These are phyloP conservation scores for Articulospora tetracladia DNA, from an alignment of 495 filamentous ascomycete species.

Conservation along the genomic window DNA sequence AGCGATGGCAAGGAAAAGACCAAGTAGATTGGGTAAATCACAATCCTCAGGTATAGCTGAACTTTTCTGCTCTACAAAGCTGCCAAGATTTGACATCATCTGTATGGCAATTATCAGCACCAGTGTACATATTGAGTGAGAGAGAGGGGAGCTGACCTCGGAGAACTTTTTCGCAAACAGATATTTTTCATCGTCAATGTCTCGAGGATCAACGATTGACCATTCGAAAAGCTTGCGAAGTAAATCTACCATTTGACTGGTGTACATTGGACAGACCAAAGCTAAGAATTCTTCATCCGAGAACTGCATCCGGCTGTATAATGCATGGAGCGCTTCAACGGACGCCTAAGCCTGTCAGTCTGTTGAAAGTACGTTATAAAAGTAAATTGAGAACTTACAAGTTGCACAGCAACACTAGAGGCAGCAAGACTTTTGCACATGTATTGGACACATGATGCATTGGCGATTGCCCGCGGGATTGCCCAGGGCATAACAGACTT, in stretches of 20 bases:
- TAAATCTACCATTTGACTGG: slow-evolving; percentile 63
- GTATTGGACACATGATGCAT: slow-evolving; percentile 62
- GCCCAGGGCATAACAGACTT: slow-evolving; percentile 79
- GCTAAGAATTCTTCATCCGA: slow-evolving; percentile 75
- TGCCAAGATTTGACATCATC: slow-evolving; percentile 81
- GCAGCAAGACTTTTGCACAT: slow-evolving; percentile 73
- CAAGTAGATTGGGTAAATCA: slow-evolving; percentile 73
- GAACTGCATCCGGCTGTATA: slow-evolving; percentile 73
- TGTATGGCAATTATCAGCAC: slow-evolving; percentile 31
- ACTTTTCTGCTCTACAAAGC: slow-evolving; percentile 75
- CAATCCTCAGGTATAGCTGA: slow-evolving; percentile 52
- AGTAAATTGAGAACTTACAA: slow-evolving; percentile 46
- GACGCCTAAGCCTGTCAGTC: slow-evolving; percentile 56
- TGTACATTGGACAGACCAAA: slow-evolving; percentile 76
- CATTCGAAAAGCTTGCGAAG: slow-evolving; percentile 75
- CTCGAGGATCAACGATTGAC: slow-evolving; percentile 71
- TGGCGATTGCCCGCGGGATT: slow-evolving; percentile 72
- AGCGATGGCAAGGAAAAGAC: slow-evolving; percentile 72
- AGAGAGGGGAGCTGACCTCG: slow-evolving; percentile 52
- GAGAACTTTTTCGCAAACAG: slow-evolving; percentile 88
- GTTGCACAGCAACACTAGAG: slow-evolving; percentile 67
- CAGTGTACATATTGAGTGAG: background rate
- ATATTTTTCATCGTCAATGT: slow-evolving; percentile 89
- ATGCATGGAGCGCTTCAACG: slow-evolving; percentile 75
- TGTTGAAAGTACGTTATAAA: background rate